Evolutionary conservation across 192 early-diverging fungal genomes (phyloP).

Genomic region (Backusella macrospora): DNA sequence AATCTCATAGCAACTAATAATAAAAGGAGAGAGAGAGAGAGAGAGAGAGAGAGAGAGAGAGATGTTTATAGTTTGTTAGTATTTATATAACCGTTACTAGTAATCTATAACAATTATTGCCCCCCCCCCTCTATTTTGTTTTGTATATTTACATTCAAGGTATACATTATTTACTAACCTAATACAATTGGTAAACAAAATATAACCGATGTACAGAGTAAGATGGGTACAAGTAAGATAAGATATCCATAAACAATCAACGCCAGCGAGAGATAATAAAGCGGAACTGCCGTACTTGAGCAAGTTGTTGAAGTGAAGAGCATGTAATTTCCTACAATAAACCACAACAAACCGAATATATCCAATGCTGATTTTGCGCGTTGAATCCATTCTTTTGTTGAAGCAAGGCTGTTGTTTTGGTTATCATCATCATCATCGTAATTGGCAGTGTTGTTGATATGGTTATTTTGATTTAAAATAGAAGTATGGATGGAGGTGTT

Average conservation of each 20-base stretch:
- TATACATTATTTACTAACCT: not conserved
- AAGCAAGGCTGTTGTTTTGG: not conserved
- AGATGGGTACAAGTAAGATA: conserved; percentile 61
- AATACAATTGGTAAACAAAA: conserved; percentile 65
- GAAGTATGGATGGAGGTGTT: not conserved
- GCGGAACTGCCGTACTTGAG: conserved; percentile 49
- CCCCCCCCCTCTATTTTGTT: too few species aligned
- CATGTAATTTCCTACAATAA: conserved; percentile 69
- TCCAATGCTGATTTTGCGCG: conserved; percentile 56
- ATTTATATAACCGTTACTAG: too few species aligned
- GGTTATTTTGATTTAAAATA: not conserved
- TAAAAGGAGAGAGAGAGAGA: too few species aligned
- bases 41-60: too few species aligned
- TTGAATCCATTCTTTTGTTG: conserved; percentile 2
- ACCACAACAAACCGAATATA: conserved; percentile 59
- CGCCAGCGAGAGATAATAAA: conserved; percentile 62
- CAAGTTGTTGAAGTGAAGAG: conserved; percentile 58
- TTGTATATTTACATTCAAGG: too few species aligned
- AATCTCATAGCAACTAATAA: conserved; percentile 54
- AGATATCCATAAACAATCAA: conserved; percentile 70
- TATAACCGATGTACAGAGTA: conserved; percentile 61
- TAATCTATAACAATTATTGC: too few species aligned
- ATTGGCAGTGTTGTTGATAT: not conserved
- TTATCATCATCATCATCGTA: not conserved
- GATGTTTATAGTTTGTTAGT: too few species aligned